phyloP scores from a whole-genome alignment of 805 yeast species.

The Candida ulmi region DNA sequence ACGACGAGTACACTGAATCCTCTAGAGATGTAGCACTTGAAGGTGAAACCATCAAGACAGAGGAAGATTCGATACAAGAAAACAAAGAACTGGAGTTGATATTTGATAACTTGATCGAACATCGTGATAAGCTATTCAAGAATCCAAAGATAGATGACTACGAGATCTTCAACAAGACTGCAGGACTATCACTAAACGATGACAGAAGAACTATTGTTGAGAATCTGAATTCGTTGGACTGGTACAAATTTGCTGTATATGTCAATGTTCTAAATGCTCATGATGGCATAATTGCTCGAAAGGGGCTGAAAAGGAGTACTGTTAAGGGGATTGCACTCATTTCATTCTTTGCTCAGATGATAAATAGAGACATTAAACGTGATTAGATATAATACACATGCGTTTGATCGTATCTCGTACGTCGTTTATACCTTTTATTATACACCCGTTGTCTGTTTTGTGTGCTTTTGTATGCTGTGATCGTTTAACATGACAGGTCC shows the following conservation, averaged over 20 bases:
- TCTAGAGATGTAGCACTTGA: slow-evolving; percentile 1
- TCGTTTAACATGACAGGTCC: too few species aligned
- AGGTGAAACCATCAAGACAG: too few species aligned
- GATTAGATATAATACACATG: too few species aligned
- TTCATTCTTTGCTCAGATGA: slow-evolving; percentile 38
- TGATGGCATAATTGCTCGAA: slow-evolving; percentile 78
- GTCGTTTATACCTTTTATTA: too few species aligned
- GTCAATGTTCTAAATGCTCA: slow-evolving; percentile 77
- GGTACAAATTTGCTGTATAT: slow-evolving; percentile 75
- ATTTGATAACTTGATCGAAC: neutral
- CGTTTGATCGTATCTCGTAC: too few species aligned
- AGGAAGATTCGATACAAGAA: neutral
- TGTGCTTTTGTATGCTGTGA: too few species aligned
- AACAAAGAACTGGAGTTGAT: neutral
- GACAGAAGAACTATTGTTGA: slow-evolving; percentile 37
- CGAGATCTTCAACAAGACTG: slow-evolving; percentile 14
- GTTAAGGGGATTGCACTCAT: slow-evolving; percentile 46
- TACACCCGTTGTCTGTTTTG: too few species aligned
- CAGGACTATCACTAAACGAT: slow-evolving; percentile 28
- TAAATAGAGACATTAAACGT: slow-evolving; percentile 17
- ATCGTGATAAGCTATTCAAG: slow-evolving; percentile 3
- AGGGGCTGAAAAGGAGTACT: slow-evolving; percentile 48
- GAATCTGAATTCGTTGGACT: slow-evolving; percentile 56
- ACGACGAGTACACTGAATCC: slow-evolving; percentile 15
- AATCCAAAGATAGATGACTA: slow-evolving; percentile 11